These are phyloP conservation scores for Domatiomyces catenatus DNA, from an alignment of 2,329 filamentous ascomycete genomes.

Conservation along the genomic window DNA sequence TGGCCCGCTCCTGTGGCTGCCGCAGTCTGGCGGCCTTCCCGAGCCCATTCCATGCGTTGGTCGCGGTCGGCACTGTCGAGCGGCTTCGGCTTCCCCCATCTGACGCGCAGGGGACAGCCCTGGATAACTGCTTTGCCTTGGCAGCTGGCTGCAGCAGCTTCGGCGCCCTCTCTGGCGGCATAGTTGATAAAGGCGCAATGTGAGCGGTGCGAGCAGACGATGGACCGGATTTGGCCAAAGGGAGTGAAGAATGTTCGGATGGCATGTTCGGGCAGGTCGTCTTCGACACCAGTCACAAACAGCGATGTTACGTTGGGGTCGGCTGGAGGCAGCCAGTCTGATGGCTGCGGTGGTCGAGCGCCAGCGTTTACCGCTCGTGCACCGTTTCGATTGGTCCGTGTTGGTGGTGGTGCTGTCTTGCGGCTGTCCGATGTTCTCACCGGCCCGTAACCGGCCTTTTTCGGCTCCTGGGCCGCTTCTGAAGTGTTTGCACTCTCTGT, in stretches of 20 bases:
- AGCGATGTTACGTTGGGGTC: constrained; percentile 82
- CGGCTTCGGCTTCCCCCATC: constrained; percentile 86
- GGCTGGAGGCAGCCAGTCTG: constrained; percentile 71
- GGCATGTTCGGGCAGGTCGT: constrained; percentile 85
- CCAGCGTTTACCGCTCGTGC: constrained; percentile 51
- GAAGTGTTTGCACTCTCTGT: constrained; percentile 32
- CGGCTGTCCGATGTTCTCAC: constrained; percentile 56
- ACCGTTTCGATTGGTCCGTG: constrained; percentile 30
- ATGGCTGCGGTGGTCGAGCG: constrained; percentile 62
- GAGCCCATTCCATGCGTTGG: constrained; percentile 63
- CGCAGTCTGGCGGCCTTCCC: constrained; percentile 54
- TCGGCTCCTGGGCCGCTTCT: constrained; percentile 17
- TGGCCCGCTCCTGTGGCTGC: constrained; percentile 29
- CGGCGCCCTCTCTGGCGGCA: constrained; percentile 66
- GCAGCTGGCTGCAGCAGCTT: constrained; percentile 68
- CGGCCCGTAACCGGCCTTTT: constrained; percentile 47
- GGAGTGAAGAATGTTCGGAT: constrained; percentile 78
- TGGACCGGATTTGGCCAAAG: constrained; percentile 77
- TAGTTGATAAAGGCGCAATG: constrained; percentile 97
- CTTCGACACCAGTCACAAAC: constrained; percentile 89
- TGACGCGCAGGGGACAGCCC: constrained; percentile 74
- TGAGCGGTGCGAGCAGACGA: constrained; percentile 92
- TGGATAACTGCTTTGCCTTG: constrained; percentile 81
- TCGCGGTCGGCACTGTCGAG: constrained; percentile 85
- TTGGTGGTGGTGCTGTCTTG: constrained; percentile 25